phyloP scores from a whole-genome alignment of 73 alveolate species.

The Paramecium sexaurelia region DNA sequence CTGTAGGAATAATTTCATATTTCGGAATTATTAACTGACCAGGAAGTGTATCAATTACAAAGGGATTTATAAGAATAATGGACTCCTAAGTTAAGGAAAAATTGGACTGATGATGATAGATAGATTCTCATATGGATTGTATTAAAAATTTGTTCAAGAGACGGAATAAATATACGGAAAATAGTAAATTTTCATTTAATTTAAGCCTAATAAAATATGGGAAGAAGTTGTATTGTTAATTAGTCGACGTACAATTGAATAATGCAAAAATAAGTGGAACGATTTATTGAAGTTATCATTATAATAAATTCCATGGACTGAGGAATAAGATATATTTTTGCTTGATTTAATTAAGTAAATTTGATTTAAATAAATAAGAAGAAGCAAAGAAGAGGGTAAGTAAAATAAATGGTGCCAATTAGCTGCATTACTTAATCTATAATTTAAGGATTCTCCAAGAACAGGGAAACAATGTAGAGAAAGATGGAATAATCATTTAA shows the following conservation, averaged over 20 bases:
- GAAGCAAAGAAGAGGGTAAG: slow-evolving; percentile 4
- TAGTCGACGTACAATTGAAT: slow-evolving; percentile 10
- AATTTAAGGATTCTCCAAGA: slow-evolving; percentile 22
- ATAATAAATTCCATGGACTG: slow-evolving; percentile 32
- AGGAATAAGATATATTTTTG: background rate
- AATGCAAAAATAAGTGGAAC: slow-evolving; percentile 20
- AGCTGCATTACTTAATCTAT: background rate
- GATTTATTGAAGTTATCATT: background rate
- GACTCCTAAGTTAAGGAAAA: background rate
- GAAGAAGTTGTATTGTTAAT: background rate
- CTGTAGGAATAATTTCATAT: background rate
- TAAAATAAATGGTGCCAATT: slow-evolving; percentile 53
- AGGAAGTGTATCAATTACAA: background rate
- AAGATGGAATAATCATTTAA: slow-evolving; percentile 91
- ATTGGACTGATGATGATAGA: slow-evolving; percentile 40
- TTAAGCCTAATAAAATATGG: slow-evolving; percentile 34
- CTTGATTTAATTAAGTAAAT: background rate
- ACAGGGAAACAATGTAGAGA: slow-evolving; percentile 95
- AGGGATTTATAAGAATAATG: background rate
- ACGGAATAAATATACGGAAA: background rate
- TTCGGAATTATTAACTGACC: background rate
- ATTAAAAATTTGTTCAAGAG: background rate
- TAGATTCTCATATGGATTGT: background rate
- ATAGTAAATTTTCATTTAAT: background rate
- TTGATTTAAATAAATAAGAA: background rate